phyloP scores from a whole-genome alignment of 805 yeast species.

The Lachancea sp. region DNA sequence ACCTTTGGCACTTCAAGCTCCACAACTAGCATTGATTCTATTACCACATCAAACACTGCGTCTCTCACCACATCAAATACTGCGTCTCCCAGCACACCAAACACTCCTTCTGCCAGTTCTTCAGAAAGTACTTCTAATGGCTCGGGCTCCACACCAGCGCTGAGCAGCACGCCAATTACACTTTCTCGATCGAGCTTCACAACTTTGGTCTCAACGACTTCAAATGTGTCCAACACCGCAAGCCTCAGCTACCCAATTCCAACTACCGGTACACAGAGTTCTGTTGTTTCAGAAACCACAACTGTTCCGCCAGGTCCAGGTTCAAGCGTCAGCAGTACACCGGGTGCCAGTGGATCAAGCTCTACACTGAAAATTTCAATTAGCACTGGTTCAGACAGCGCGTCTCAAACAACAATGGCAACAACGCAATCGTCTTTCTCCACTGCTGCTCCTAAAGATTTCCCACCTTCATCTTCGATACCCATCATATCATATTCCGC shows the following conservation, averaged over 20 bases:
- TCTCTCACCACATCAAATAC: background rate
- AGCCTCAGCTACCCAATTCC: background rate
- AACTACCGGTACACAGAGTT: background rate
- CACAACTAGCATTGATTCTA: too few relatives aligned
- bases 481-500: background rate
- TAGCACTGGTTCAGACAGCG: background rate
- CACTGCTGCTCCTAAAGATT: background rate
- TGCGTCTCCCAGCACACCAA: background rate
- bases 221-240: background rate
- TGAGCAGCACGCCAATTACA: too few relatives aligned
- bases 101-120: too few relatives aligned
- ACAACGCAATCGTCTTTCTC: background rate
- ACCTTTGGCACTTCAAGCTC: background rate
- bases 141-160: too few relatives aligned
- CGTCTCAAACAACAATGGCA: too few relatives aligned
- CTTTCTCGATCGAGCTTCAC: too few relatives aligned
- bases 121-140: too few relatives aligned
- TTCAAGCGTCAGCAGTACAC: too few relatives aligned
- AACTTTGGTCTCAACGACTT: too few relatives aligned
- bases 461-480: background rate
- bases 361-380: too few relatives aligned
- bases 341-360: background rate
- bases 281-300: background rate
- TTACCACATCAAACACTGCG: background rate
- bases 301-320: too few relatives aligned